These are phyloP conservation scores for Phialophora expanda DNA, from an alignment of 2,329 filamentous ascomycete species.

Conservation along the genomic window DNA sequence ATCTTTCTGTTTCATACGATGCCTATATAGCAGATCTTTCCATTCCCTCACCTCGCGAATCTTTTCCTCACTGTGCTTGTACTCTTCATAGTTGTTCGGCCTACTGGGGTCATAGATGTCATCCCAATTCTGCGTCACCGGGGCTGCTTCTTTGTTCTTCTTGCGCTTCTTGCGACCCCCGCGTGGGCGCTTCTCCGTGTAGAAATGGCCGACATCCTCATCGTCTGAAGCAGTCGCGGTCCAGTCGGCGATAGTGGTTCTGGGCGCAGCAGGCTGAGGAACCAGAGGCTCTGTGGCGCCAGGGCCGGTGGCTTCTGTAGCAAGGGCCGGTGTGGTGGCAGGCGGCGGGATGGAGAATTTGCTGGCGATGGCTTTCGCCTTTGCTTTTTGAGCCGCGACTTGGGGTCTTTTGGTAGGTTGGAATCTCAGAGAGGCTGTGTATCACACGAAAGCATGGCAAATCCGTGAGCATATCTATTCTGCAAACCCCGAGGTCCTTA, in stretches of 20 bases:
- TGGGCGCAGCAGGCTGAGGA: slow-evolving; percentile 52
- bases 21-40: slow-evolving; percentile 80
- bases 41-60: slow-evolving; percentile 80
- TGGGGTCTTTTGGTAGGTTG: slow-evolving; percentile 83
- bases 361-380: slow-evolving; percentile 66
- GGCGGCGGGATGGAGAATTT: slow-evolving; percentile 49
- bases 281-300: slow-evolving; percentile 21
- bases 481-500: slow-evolving; percentile 42
- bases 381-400: slow-evolving; percentile 64
- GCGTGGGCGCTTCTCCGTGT: slow-evolving; percentile 72
- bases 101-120: slow-evolving; percentile 85
- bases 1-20: slow-evolving; percentile 59
- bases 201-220: slow-evolving; percentile 72
- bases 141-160: slow-evolving; percentile 67
- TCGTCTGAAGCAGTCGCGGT: slow-evolving; percentile 72
- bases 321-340: slow-evolving; percentile 37
- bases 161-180: slow-evolving; percentile 79
- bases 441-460: slow-evolving; percentile 41
- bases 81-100: slow-evolving; percentile 84
- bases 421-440: slow-evolving; percentile 73
- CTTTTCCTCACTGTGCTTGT: slow-evolving; percentile 81
- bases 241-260: slow-evolving; percentile 81
- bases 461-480: slow-evolving; percentile 55
- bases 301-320: slow-evolving; percentile 34
- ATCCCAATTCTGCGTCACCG: slow-evolving; percentile 75